Percentiles rank a stretch among this genome's conserved stretches.
These are phyloP conservation scores for Carex arenaria DNA, from an alignment of 202 grass and related monocot species.

Conservation along the genomic window DNA sequence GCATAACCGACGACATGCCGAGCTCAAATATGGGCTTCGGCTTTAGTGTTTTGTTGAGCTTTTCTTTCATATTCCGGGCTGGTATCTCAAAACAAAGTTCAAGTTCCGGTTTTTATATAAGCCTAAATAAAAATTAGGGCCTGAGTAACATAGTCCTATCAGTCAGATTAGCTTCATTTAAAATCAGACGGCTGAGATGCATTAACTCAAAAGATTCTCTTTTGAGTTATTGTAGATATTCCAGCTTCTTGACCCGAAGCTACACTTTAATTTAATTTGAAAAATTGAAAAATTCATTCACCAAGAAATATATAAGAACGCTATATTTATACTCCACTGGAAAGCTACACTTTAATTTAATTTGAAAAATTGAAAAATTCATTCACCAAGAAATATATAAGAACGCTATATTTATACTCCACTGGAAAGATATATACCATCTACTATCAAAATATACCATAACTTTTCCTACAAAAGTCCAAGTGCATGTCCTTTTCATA, in stretches of 20 bases:
- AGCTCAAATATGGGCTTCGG: too few relatives aligned
- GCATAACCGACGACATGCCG: too few relatives aligned
- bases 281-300: not conserved
- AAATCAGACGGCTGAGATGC: too few relatives aligned
- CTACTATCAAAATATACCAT: not conserved
- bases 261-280: not conserved
- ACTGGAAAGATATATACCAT: not conserved
- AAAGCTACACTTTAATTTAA: not conserved
- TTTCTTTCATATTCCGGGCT: too few relatives aligned
- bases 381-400: not conserved
- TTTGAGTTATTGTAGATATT: too few relatives aligned
- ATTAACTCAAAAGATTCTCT: too few relatives aligned
- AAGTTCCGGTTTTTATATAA: too few relatives aligned
- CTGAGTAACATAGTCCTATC: too few relatives aligned
- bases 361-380: not conserved
- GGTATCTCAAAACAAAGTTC: too few relatives aligned
- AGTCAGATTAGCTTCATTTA: too few relatives aligned
- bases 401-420: not conserved
- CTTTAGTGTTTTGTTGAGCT: too few relatives aligned
- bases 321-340: not conserved
- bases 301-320: not conserved
- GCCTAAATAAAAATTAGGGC: too few relatives aligned
- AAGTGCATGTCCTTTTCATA: conserved; percentile 13
- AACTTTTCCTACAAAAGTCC: not conserved
- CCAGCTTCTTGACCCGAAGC: not conserved